Percentiles rank a stretch among this genome's conserved stretches.
Evolutionary conservation across 2,329 filamentous ascomycete genomes (phyloP).

Genomic region (Stemphylium beticola): DNA sequence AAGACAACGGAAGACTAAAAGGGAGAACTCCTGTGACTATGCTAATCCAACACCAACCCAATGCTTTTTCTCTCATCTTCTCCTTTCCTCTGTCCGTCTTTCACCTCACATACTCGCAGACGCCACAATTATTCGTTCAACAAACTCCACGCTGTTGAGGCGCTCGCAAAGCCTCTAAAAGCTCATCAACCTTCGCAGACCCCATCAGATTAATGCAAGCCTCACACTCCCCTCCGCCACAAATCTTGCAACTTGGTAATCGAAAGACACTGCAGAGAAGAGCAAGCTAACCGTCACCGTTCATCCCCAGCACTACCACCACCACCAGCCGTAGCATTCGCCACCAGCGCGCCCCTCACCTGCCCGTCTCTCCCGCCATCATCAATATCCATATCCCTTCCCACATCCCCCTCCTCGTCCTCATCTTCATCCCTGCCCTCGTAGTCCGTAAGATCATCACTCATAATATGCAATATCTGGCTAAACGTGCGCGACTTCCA

Average conservation of each 20-base stretch:
- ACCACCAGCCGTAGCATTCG: not conserved
- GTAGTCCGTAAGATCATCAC: constrained; percentile 55
- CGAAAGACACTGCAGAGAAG: constrained; percentile 26
- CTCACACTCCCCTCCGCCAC: constrained; percentile 35
- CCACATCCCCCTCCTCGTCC: constrained; percentile 1
- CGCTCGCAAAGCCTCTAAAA: not conserved
- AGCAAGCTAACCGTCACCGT: constrained; percentile 36
- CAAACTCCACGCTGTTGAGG: no score
- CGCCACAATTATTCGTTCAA: no score
- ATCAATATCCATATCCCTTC: not conserved
- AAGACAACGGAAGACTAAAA: not conserved
- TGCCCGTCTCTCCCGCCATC: not conserved
- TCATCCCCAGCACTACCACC: not conserved
- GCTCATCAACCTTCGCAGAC: not conserved
- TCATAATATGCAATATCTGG: constrained; percentile 62
- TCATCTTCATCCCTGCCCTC: constrained; percentile 22
- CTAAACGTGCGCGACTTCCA: constrained; percentile 60
- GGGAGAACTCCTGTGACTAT: not conserved
- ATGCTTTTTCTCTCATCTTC: not conserved
- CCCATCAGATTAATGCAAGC: not conserved
- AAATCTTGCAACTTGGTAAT: constrained; percentile 31
- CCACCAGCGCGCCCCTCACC: not conserved
- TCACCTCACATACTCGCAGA: no score
- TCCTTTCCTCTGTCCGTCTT: no score
- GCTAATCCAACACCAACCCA: not conserved